Evolutionary conservation across 805 yeast species (phyloP), one percentile per base, ranked within the genome.

Genomic region (Pichia occidentalis): DNA sequence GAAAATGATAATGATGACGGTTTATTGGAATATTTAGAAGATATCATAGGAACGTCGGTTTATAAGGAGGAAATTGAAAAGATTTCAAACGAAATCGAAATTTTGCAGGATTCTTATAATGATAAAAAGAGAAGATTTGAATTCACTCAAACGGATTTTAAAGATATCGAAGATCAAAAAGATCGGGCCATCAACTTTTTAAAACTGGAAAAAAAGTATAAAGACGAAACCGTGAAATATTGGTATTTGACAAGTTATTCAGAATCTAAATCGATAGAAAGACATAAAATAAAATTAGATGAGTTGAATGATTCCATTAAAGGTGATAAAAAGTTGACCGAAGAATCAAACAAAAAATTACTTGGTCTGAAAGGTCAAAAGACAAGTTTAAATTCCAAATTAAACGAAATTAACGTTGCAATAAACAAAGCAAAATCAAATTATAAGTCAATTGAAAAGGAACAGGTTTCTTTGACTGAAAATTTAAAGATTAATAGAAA

Each of bases 1-100:
- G 97, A 92, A 52, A 75, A 69, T 35, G 95, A 85, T 37, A 77
- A 77, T 46, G 97, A 90, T 51, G 97, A 92, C 56, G 99, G 99
- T 0, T 65, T 92, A 20, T 62, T 92, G 27, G 99, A 94, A 54
- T 92, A 92, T 56, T 63, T 92, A 43, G 99, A 92, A 55, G 98
- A 94, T 64, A 90, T 92, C 34, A 92, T 94, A 39, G 99, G 98
- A 4, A 94, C 99, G 0, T 70, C 96, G 1, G 69, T 72, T 33
- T 94, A 88, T 56, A 88, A 92, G 57, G 67, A 69, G 19, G 61
- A 76, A 28, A 88, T 92, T 42, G 95, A 85, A 51, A 71, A 72
- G 20, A 68, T 77, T 19, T 62, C 73, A 33, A 54, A 61, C 2
- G 67, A 75, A 45, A 73, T 85, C 11, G 95, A 85, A 21, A 74